phyloP scores from a whole-genome alignment of 2,329 filamentous ascomycete genomes.

The Scytalidium lignicola region DNA sequence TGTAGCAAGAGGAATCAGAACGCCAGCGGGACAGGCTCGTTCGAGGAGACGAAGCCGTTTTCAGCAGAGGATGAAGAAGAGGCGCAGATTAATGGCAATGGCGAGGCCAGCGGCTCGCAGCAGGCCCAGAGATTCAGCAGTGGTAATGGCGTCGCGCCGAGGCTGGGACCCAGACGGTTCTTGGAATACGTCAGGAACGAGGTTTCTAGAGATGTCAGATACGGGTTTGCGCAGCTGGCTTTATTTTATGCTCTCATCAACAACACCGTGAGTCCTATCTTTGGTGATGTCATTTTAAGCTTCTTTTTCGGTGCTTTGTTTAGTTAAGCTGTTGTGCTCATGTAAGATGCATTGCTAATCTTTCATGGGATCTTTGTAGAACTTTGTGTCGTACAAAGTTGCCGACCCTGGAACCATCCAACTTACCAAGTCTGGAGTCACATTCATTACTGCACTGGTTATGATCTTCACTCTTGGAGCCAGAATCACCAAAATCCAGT shows the following conservation, averaged over 20 bases:
- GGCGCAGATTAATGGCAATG: too few relatives aligned
- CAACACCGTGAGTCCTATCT: conserved; percentile 21
- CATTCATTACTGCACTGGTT: conserved; percentile 27
- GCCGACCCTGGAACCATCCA: conserved; percentile 30
- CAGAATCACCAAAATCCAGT: conserved; percentile 26
- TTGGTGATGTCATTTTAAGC: neutral
- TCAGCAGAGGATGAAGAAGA: neutral
- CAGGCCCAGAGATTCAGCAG: too few relatives aligned
- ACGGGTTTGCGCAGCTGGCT: conserved; percentile 28
- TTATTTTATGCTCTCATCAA: conserved; percentile 31
- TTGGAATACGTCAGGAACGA: conserved; percentile 9
- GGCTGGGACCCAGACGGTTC: too few relatives aligned
- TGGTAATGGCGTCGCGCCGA: too few relatives aligned
- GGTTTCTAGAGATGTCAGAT: conserved; percentile 25
- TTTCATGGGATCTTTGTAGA: conserved; percentile 9
- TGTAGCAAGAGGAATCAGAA: too few relatives aligned
- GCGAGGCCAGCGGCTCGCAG: too few relatives aligned
- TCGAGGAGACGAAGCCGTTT: neutral
- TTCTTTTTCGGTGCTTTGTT: too few relatives aligned
- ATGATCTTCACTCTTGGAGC: conserved; percentile 23
- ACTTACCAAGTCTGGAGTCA: conserved; percentile 28
- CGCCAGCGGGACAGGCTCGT: neutral
- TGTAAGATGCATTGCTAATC: conserved; percentile 8
- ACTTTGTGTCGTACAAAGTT: conserved; percentile 28
- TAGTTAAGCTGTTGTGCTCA: too few relatives aligned